phyloP scores from a whole-genome alignment of 1,284 basidiomycete genomes.

The Austroboletus niveus region DNA sequence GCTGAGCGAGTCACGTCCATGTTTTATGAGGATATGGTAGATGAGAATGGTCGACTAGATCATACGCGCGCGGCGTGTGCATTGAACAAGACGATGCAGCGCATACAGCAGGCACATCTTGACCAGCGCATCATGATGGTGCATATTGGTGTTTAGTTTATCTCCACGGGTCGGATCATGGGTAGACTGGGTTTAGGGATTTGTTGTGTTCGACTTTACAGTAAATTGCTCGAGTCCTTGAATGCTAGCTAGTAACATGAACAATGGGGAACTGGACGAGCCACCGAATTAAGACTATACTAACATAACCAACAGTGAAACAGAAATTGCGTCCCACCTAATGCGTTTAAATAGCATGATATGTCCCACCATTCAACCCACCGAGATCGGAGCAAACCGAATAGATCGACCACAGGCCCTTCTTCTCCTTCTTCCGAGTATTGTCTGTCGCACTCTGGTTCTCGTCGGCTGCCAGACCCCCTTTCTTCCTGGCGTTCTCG shows the following conservation, averaged over 20 bases:
- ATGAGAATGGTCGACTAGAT: slow-evolving; percentile 1
- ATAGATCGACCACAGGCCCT: slow-evolving; percentile 28
- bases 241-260: too few relatives aligned
- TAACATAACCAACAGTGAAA: neutral
- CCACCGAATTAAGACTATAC: too few relatives aligned
- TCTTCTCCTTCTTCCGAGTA: slow-evolving; percentile 21
- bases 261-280: too few relatives aligned
- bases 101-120: neutral
- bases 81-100: neutral
- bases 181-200: too few relatives aligned
- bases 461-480: slow-evolving; percentile 11
- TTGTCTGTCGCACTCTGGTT: slow-evolving; percentile 11
- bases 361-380: slow-evolving; percentile 4
- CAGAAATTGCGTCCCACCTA: neutral
- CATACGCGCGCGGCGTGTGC: slow-evolving; percentile 5
- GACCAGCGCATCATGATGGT: neutral
- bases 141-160: neutral
- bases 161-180: too few relatives aligned
- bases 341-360: slow-evolving; percentile 6
- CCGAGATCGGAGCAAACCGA: slow-evolving; percentile 29
- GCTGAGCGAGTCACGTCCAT: neutral
- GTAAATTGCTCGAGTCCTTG: too few relatives aligned
- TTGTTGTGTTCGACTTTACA: too few relatives aligned
- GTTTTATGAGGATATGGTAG: slow-evolving; percentile 7
- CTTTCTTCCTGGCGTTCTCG: slow-evolving; percentile 17